Evolutionary conservation across 2,329 filamentous ascomycete genomes (phyloP), one percentile per base, ranked within the genome.

Genomic region (Orbilia blumenaviensis): DNA sequence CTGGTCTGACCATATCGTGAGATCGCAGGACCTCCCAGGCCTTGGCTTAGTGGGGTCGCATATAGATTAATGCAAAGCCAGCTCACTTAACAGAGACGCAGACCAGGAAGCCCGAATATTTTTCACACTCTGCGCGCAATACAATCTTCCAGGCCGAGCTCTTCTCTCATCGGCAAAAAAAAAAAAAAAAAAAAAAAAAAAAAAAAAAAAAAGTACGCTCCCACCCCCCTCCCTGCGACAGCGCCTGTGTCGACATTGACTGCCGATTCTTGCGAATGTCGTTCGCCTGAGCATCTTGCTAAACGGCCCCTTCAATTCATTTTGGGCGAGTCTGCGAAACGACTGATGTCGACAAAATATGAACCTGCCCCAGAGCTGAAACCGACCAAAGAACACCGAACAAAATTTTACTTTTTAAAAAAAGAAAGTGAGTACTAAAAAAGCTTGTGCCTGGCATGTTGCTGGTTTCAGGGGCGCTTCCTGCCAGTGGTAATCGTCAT

Each of bases 11-110:
- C 52, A 56, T 56, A 56, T 56, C 52, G 29, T 56, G 52, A 56
- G 27, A 61, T 61, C 56, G 36, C 23, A 44, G 41, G 41, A 63
- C 29, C 12, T 8, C n/a, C 50, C 41, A 18, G n/a, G 42, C 29
- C 42, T 61, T 50, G 44, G 54, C 44, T 27, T 69, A 27, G 42
- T 42, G 34, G 36, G 36, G 60, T 73, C 29, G 68, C 44, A 64
- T 52, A 25, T 73, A 63, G 60, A 73, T 75, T 62, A 64, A 67
- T 61, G 54, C 62, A 74, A 32, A 42, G 69, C 69, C 69, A 74
- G 62, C 52, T 34, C 62, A 61, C 23, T n/a, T 32, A n/a, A n/a
- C n/a, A n/a, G n/a, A n/a, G n/a, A n/a, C n/a, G 18, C 60, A 56
- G 9, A 27, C 2, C 46, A 21, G 25, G 36, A 46, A 58, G 38